Evolutionary conservation across 805 yeast genomes (phyloP).

Genomic region (Metschnikowia santaceciliae): DNA sequence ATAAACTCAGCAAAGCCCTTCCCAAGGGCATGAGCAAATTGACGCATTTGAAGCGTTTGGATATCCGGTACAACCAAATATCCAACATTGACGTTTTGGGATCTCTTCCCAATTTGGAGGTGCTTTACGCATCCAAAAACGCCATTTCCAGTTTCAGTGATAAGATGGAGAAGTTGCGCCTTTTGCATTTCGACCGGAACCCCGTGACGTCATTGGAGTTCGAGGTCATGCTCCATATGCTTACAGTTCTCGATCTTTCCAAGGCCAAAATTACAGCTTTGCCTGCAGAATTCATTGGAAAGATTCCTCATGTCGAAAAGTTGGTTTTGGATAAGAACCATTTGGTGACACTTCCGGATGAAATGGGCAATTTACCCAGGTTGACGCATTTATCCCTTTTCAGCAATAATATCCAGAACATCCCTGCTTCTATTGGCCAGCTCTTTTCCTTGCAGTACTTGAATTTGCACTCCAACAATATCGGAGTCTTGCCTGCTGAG

Average conservation of each 20-base stretch:
- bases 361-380: conserved; percentile 54
- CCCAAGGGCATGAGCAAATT: conserved; percentile 54
- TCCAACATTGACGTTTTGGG: conserved; percentile 55
- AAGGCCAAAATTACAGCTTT: conserved; percentile 80
- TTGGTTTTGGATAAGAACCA: conserved; percentile 79
- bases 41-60: conserved; percentile 61
- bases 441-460: conserved; percentile 58
- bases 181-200: conserved; percentile 72
- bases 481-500: conserved; percentile 62
- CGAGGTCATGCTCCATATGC: conserved; percentile 48
- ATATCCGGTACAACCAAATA: conserved; percentile 67
- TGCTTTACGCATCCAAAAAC: conserved; percentile 71
- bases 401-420: conserved; percentile 65
- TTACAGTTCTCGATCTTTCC: conserved; percentile 71
- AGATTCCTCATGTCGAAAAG: conserved; percentile 64
- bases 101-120: conserved; percentile 58
- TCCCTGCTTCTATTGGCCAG: conserved; percentile 65
- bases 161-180: conserved; percentile 57
- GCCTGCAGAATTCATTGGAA: conserved; percentile 57
- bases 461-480: conserved; percentile 82
- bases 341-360: conserved; percentile 68
- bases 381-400: conserved; percentile 66
- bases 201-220: conserved; percentile 72
- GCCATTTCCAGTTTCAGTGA: conserved; percentile 67
- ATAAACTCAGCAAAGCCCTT: conserved; percentile 50